Evolutionary conservation across 305 asterid species (phyloP).

Genomic region (Solanum chacoense): DNA sequence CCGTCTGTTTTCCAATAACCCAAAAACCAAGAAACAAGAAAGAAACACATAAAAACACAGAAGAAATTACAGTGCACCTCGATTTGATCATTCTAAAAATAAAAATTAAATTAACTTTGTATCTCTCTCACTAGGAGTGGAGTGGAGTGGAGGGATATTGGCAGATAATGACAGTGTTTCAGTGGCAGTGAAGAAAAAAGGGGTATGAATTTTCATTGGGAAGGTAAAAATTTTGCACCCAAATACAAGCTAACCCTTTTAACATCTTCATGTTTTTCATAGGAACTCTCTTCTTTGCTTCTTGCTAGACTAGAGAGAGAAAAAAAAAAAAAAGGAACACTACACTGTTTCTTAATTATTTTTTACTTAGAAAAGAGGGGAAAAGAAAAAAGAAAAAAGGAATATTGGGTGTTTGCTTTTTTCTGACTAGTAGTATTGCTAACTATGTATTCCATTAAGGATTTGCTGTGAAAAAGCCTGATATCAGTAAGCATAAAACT

Average conservation of each 20-base stretch:
- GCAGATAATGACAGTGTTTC: slow-evolving; percentile 65
- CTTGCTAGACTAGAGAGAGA: neutral
- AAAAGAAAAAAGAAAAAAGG: neutral
- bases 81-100: slow-evolving; percentile 58
- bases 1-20: neutral
- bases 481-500: slow-evolving; percentile 66
- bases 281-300: neutral
- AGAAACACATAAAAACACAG: slow-evolving; percentile 13
- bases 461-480: slow-evolving; percentile 57
- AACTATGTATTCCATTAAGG: slow-evolving; percentile 33
- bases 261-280: neutral
- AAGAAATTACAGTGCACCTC: slow-evolving; percentile 39
- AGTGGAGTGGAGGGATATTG: slow-evolving; percentile 7
- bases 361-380: neutral
- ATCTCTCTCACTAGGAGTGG: neutral
- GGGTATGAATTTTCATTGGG: slow-evolving; percentile 71
- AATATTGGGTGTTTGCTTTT: slow-evolving; percentile 5
- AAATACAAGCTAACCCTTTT: slow-evolving; percentile 6
- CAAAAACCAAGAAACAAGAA: neutral
- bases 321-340: neutral
- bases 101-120: neutral
- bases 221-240: slow-evolving; percentile 51
- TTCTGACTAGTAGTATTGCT: slow-evolving; percentile 27
- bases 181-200: slow-evolving; percentile 63
- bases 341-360: neutral